These are phyloP conservation scores for Tilletiopsis washingtonensis DNA, from an alignment of 1,284 basidiomycete species.

Conservation along the genomic window DNA sequence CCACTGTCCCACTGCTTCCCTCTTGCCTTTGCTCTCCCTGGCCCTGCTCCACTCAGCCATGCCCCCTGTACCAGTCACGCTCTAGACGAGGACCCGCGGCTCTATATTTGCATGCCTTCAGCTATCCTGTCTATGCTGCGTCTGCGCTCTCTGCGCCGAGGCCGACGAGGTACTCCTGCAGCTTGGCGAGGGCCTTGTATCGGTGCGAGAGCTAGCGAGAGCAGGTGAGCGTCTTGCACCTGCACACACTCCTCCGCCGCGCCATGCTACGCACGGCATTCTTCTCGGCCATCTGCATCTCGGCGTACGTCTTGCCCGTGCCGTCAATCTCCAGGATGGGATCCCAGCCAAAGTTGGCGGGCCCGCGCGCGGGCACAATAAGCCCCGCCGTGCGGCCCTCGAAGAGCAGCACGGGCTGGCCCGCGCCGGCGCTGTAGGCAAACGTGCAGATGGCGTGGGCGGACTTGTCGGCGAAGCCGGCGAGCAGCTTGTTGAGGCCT, in stretches of 20 bases:
- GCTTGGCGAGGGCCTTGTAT: conserved; percentile 74
- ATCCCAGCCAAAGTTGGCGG: conserved; percentile 78
- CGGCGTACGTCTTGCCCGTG: conserved; percentile 72
- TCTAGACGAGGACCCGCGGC: no score
- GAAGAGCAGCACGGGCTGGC: conserved; percentile 56
- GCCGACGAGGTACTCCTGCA: conserved; percentile 59
- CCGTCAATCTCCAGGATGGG: conserved; percentile 69
- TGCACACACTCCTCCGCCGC: neutral
- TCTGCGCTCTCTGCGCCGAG: no score
- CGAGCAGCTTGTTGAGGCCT: conserved; percentile 78
- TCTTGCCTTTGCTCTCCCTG: no score
- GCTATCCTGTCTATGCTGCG: no score
- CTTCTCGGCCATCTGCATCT: conserved; percentile 79
- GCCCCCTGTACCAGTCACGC: no score
- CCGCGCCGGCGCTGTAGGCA: conserved; percentile 61
- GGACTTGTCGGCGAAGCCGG: conserved; percentile 69
- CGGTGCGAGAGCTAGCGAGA: conserved; percentile 60
- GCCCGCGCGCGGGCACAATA: conserved; percentile 78
- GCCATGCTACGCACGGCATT: conserved; percentile 52
- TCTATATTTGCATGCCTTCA: no score
- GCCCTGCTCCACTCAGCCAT: no score
- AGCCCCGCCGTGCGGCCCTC: conserved; percentile 80
- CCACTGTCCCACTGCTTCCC: no score
- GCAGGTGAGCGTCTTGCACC: neutral
- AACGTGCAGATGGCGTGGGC: conserved; percentile 93